Percentiles rank a stretch among this genome's conserved stretches.
Conservation (phyloP, 768 basidiomycete species). For the Russula vinacea region DNA sequence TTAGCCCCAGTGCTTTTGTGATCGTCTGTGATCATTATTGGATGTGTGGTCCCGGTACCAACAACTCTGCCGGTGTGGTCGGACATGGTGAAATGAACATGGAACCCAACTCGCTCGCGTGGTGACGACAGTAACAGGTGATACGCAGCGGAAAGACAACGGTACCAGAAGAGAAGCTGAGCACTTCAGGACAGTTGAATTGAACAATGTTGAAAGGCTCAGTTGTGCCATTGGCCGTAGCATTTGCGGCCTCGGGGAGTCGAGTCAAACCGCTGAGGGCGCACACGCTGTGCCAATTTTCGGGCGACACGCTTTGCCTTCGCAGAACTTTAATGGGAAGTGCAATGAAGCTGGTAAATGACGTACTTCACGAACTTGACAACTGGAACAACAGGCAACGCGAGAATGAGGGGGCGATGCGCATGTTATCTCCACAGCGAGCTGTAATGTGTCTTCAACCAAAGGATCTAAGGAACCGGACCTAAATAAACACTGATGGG, state of each 20-base stretch:
- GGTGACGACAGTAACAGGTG: conserved; percentile 98
- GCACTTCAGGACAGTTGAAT: conserved; percentile 89
- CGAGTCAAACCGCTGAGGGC: conserved; percentile 77
- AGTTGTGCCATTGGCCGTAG: conserved; percentile 51
- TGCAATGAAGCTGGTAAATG: conserved; percentile 16
- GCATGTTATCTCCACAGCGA: conserved; percentile 73
- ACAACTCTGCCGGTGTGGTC: conserved; percentile 77
- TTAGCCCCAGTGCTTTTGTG: conserved; percentile 72
- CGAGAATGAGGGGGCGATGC: conserved; percentile 73
- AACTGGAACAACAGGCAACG: conserved; percentile 83
- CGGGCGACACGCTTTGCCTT: conserved; percentile 87
- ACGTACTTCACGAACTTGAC: conserved; percentile 79
- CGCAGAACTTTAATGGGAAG: conserved; percentile 25
- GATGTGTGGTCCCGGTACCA: conserved; percentile 75
- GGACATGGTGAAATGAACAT: conserved; percentile 82
- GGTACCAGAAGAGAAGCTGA: conserved; percentile 86
- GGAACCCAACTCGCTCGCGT: conserved; percentile 95
- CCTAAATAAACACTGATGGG: background rate
- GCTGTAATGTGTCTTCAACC: conserved; percentile 65
- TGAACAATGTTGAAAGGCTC: conserved; percentile 85
- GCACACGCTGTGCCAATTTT: conserved; percentile 80
- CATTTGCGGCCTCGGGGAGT: conserved; percentile 51
- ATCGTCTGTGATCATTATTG: conserved; percentile 99
- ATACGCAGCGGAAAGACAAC: conserved; percentile 90
- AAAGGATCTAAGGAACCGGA: conserved; percentile 50